These are phyloP conservation scores for Neonothopanus nambi DNA, from an alignment of 1,284 basidiomycete genomes.

Conservation along the genomic window DNA sequence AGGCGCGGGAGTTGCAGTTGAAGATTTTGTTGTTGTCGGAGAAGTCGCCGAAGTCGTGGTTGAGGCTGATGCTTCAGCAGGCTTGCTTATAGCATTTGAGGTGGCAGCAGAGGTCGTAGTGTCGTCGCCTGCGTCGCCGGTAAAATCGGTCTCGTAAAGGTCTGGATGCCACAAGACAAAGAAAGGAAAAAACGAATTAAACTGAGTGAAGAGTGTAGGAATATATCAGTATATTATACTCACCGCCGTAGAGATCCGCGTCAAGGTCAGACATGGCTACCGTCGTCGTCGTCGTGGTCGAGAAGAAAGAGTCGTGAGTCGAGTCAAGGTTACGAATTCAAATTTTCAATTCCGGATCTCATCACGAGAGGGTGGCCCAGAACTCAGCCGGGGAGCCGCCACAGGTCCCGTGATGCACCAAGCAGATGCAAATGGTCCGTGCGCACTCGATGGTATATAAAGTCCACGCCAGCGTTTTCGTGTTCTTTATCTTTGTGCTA, in stretches of 20 bases:
- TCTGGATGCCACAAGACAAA: conserved; percentile 40
- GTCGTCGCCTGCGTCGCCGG: conserved; percentile 28
- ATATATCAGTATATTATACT: conserved; percentile 20
- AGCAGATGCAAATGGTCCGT: conserved; percentile 40
- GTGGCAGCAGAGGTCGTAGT: not conserved
- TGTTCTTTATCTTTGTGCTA: conserved; percentile 77
- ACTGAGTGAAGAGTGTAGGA: not conserved
- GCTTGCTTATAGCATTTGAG: conserved; percentile 18
- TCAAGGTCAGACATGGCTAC: conserved; percentile 64
- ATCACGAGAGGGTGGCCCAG: too few species aligned
- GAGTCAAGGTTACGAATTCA: too few species aligned
- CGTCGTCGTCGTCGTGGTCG: too few species aligned
- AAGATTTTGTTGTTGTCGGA: not conserved
- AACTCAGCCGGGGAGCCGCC: too few species aligned
- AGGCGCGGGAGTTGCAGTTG: conserved; percentile 18
- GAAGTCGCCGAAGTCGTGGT: not conserved
- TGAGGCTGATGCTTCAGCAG: conserved; percentile 28
- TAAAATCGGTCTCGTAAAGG: conserved; percentile 70
- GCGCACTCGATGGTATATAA: conserved; percentile 39
- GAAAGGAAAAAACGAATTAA: not conserved
- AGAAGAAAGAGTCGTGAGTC: too few species aligned
- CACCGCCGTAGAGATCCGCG: conserved; percentile 83
- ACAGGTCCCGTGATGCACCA: too few species aligned
- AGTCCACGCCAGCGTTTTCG: not conserved
- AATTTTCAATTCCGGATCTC: too few species aligned